Base-by-base conservation (phyloP, 2,329 filamentous ascomycete genomes). In the Hypoxylon sp. region DNA sequence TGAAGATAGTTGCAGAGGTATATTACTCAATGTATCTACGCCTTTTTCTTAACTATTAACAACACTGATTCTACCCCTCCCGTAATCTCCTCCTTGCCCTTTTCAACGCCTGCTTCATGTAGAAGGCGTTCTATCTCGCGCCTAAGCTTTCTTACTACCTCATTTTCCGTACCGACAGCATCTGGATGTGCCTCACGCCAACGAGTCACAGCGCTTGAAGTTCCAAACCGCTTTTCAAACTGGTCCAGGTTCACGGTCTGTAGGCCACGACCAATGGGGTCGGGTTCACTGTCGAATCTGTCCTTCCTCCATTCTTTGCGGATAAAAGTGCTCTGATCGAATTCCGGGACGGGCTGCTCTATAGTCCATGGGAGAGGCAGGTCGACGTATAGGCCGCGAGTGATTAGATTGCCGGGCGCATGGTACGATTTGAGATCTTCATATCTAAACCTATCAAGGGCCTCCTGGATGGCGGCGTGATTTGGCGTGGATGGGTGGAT, bases 181-280 rank as follows among this genome's bases (percentile, higher is more conserved):
- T 52, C 60, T 6, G 53, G 52, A 10, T 63, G 53, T 9, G 25
- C 60, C n/a, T 63, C 36, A 11, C 60, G 53, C 60, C 60, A 63
- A 19, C 60, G 53, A n/a, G 48, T 63, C 28, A 63, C 52, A 14
- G 46, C 23, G 32, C 60, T 63, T 25, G 28, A 28, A 17, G 60
- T 63, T 4, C n/a, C 53, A 19, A 63, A 46, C 14, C 53, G 50
- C 10, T 56, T 57, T 45, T 63, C 60, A 11, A 63, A 13, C 3
- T 34, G 7, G 14, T 52, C 46, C 17, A 63, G 2, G 7, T 23
- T 36, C 19, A 57, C 36, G 28, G 36, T 38, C 14, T 52, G 28
- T 5, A 32, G 32, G 9, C 45, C 45, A 11, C 36, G 56, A 28
- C 56, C 56, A 30, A 50, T 45, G 0, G 43, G 43, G 21, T 49